A percentile compares a stretch with the other conserved stretches of the same genome.
Conservation (phyloP, 108 stramenopile species). For the Skeletonema costatum region DNA sequence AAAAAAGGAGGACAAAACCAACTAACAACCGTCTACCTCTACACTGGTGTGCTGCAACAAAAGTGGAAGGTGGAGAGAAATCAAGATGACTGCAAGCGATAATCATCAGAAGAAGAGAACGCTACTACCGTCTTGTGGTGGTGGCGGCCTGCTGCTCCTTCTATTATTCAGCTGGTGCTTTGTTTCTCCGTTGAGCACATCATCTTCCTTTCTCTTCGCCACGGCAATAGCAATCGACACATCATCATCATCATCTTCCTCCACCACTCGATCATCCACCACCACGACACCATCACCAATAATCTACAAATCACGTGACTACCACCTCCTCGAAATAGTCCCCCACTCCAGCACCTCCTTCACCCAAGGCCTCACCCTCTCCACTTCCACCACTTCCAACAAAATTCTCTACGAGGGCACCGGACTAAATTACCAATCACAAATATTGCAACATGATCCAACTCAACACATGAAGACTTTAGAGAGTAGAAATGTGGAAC, state of each 20-base stretch:
- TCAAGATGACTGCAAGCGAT: too few relatives aligned
- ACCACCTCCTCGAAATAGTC: constrained; percentile 30
- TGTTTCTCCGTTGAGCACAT: too few relatives aligned
- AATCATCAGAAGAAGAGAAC: too few relatives aligned
- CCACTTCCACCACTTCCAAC: constrained; percentile 17
- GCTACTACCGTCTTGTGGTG: too few relatives aligned
- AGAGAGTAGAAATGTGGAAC: constrained; percentile 17
- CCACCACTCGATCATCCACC: background rate
- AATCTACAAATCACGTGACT: constrained; percentile 11
- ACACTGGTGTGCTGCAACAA: too few relatives aligned
- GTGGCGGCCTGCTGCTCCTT: too few relatives aligned
- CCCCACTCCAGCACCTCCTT: constrained; percentile 66
- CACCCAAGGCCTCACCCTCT: constrained; percentile 66
- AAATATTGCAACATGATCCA: constrained; percentile 57
- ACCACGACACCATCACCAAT: background rate
- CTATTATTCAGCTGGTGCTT: too few relatives aligned
- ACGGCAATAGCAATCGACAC: background rate
- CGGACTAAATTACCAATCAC: constrained; percentile 59
- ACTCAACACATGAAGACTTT: constrained; percentile 25
- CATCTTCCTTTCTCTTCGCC: background rate
- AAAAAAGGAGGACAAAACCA: too few relatives aligned
- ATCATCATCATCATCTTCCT: background rate
- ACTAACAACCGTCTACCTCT: too few relatives aligned
- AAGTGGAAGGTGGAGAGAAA: too few relatives aligned
- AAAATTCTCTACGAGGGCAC: constrained; percentile 65